A percentile compares a stretch with the other conserved stretches of the same genome.
phyloP scores from a whole-genome alignment of 371 early-diverging fungal species.

The Syncephalastrum monosporum region DNA sequence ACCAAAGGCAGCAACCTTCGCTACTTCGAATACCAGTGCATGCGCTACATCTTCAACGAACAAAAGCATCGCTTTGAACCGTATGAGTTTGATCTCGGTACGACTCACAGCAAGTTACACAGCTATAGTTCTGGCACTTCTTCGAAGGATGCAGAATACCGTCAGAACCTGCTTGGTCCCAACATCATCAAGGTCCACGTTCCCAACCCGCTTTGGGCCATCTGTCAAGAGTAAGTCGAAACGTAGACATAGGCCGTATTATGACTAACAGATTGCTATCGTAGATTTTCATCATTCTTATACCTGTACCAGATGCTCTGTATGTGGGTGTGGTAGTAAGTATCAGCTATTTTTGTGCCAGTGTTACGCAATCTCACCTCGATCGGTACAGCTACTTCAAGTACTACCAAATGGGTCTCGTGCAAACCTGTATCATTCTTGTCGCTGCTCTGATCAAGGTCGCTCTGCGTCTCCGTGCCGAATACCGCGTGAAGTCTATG shows the following conservation, averaged over 20 bases:
- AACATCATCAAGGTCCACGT: conserved; percentile 67
- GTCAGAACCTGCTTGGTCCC: conserved; percentile 60
- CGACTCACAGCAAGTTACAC: conserved; percentile 47
- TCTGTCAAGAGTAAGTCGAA: conserved; percentile 50
- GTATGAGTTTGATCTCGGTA: conserved; percentile 54
- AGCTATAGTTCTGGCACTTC: conserved; percentile 47
- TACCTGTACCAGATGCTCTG: conserved; percentile 77
- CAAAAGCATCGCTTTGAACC: conserved; percentile 52
- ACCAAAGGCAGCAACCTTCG: conserved; percentile 43
- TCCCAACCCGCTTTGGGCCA: conserved; percentile 45
- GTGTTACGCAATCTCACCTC: background rate
- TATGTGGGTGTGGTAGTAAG: conserved; percentile 68
- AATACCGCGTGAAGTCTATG: conserved; percentile 59
- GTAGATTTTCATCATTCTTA: conserved; percentile 58
- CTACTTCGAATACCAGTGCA: conserved; percentile 74
- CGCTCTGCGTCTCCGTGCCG: conserved; percentile 51
- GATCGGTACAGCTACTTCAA: conserved; percentile 45
- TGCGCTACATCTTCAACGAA: conserved; percentile 66
- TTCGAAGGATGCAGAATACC: conserved; percentile 45
- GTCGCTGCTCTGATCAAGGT: conserved; percentile 67
- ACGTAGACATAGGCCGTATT: background rate
- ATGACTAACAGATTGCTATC: background rate
- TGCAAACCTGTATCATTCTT: conserved; percentile 65
- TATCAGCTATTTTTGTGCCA: conserved; percentile 7
- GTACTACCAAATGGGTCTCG: conserved; percentile 71